Base-by-base conservation (phyloP, 1,284 basidiomycete genomes). In the Leccinum subrobustum region DNA sequence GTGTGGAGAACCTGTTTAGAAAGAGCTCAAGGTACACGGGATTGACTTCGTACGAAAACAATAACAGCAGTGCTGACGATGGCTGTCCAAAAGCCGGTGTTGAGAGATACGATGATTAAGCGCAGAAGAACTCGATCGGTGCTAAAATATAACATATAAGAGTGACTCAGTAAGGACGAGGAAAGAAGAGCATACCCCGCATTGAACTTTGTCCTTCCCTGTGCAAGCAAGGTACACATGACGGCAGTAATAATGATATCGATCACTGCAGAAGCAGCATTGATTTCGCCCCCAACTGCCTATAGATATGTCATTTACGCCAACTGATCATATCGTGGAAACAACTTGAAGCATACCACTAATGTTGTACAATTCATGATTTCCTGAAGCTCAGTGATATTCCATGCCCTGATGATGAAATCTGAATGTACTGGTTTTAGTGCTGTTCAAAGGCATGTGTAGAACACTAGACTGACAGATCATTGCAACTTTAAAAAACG, bases 191-290 rank as follows among this genome's bases (percentile, higher is more conserved):
- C 12, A 5, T 39, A 39, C 52, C n/a, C 23, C 25, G 52, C 18
- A 27, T 54, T 9, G 7, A 54, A 14, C 9, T 25, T 54, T 39
- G 52, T 54, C 14, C 52, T 39, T n/a, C 52, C 52, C 35, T 54
- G 52, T 39, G 23, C 52, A 54, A 54, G 52, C 23, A 54, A 39
- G n/a, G 52, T 54, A 39, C 52, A 54, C 52, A 54, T 54, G 16
- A 25, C 35, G 6, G 11, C 8, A 39, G 52, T 54, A n/a, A 54
- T 39, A 3, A 54, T 20, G 4, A 54, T 7, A 54, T 39, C 35
- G 14, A 54, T 54, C 6, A 54, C 52, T 5, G 52, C 52, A n/a
- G 23, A 20, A 11, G 33, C 52, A 39, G 16, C 23, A 39, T 14
- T n/a, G 20, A 54, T 23, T n/a, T 54, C 52, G 8, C 16, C 20